Conservation (phyloP, 225 moss, liverwort and hornwort species). For the Anthoceros angustus region DNA sequence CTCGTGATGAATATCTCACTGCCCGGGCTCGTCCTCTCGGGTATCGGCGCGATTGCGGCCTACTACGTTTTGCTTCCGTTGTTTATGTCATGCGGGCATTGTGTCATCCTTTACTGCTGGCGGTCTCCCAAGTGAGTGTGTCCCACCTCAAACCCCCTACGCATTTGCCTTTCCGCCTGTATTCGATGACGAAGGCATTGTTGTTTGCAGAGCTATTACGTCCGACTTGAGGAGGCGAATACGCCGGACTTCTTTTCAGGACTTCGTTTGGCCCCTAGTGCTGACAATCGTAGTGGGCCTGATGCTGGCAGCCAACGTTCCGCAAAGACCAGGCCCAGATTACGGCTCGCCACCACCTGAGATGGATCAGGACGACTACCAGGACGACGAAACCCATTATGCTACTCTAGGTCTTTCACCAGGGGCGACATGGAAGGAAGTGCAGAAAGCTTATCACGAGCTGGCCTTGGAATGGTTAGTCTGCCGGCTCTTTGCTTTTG, state of each 20-base stretch:
- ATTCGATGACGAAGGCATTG: background rate
- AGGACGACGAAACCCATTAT: background rate
- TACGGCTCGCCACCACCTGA: background rate
- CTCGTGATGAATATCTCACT: background rate
- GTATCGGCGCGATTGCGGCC: background rate
- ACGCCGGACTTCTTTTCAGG: too few species aligned
- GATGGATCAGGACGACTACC: background rate
- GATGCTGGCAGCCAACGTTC: too few species aligned
- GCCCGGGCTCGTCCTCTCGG: background rate
- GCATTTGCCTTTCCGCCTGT: background rate
- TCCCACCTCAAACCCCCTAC: background rate
- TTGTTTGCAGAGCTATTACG: background rate
- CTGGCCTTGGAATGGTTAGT: conserved; percentile 1
- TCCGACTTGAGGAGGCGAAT: too few species aligned
- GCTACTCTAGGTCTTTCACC: background rate
- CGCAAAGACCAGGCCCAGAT: background rate
- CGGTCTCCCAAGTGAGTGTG: background rate
- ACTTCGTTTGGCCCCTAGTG: too few species aligned
- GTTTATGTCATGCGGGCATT: background rate
- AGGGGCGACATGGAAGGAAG: background rate
- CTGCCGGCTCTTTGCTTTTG: background rate
- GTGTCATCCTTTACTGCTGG: background rate
- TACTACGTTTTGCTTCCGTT: background rate
- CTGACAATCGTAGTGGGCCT: too few species aligned
- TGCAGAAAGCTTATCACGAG: background rate